Conservation (phyloP, 805 yeast genomes). For the Cephaloascus albidus region DNA sequence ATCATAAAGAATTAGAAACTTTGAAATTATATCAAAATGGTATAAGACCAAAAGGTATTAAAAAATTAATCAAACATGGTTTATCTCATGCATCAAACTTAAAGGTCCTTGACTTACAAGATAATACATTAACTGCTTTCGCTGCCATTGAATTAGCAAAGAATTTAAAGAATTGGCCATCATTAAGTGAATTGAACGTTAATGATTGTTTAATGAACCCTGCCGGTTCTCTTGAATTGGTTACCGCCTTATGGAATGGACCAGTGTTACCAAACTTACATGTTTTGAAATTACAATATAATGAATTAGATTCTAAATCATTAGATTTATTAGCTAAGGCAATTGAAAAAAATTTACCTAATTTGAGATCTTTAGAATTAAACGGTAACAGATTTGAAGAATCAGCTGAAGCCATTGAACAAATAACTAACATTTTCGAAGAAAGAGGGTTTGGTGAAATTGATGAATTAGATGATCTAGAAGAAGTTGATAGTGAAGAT, state of each 20-base stretch:
- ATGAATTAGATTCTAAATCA: constrained; percentile 68
- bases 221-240: constrained; percentile 56
- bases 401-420: constrained; percentile 63
- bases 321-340: constrained; percentile 50
- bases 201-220: constrained; percentile 84
- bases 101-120: constrained; percentile 78
- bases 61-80: constrained; percentile 65
- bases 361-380: constrained; percentile 61
- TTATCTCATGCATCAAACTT: constrained; percentile 52
- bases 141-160: constrained; percentile 62
- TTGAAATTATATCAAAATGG: constrained; percentile 92
- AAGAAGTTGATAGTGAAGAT: constrained; percentile 66
- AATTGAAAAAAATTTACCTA: constrained; percentile 45
- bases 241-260: constrained; percentile 35
- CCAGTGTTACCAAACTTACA: constrained; percentile 31
- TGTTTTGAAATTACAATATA: constrained; percentile 70
- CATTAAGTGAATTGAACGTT: constrained; percentile 68
- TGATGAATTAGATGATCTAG: constrained; percentile 92
- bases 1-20: constrained; percentile 63
- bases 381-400: constrained; percentile 93
- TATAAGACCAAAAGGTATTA: constrained; percentile 88
- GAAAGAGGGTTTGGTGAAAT: constrained; percentile 72
- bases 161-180: constrained; percentile 52
- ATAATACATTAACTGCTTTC: constrained; percentile 76
- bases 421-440: constrained; percentile 53